phyloP scores from a whole-genome alignment of 1,139 yeast genomes.

The Candida tetrigidarum region DNA sequence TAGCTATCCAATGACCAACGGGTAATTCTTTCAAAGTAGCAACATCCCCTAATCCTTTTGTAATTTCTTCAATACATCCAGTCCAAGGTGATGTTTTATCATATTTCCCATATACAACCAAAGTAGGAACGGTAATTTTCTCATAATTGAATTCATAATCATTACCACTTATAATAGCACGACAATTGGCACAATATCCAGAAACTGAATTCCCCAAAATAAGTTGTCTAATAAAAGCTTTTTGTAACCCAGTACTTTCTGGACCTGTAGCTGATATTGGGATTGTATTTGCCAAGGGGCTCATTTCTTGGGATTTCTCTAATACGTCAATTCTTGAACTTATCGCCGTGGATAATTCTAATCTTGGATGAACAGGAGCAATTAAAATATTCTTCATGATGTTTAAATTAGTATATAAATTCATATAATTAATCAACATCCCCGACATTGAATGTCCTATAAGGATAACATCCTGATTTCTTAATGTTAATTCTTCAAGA shows the following conservation, averaged over 20 bases:
- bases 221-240: constrained; percentile 27
- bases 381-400: constrained; percentile 22
- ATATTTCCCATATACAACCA: constrained; percentile 26
- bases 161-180: constrained; percentile 24
- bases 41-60: constrained; percentile 15
- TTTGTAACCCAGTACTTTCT: constrained; percentile 18
- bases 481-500: constrained; percentile 19
- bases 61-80: constrained; percentile 25
- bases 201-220: constrained; percentile 22
- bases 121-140: constrained; percentile 19
- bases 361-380: constrained; percentile 31
- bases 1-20: constrained; percentile 32
- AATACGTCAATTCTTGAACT: constrained; percentile 20
- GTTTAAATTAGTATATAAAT: constrained; percentile 8
- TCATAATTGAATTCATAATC: constrained; percentile 18
- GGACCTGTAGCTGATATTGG: constrained; percentile 27
- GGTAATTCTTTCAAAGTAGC: constrained; percentile 16
- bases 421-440: constrained; percentile 25
- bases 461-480: constrained; percentile 16
- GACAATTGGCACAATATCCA: constrained; percentile 29
- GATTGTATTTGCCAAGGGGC: constrained; percentile 22
- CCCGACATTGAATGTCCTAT: constrained; percentile 37
- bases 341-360: constrained; percentile 20
- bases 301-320: constrained; percentile 16
- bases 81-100: constrained; percentile 28